Conservation (phyloP, 768 basidiomycete species). For the Pleurotus tuoliensis region DNA sequence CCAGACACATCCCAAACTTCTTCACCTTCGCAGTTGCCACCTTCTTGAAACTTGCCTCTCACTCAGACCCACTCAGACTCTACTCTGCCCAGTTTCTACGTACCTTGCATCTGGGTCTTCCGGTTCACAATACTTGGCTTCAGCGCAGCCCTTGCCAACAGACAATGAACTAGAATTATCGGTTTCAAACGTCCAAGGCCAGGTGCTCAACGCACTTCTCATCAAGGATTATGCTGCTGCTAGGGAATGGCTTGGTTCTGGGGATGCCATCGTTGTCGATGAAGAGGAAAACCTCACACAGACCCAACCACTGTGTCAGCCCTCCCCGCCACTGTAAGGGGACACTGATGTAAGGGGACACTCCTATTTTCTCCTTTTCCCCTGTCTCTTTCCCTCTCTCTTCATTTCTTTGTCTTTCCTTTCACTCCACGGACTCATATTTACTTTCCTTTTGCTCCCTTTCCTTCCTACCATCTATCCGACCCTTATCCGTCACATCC, state of each 20-base stretch:
- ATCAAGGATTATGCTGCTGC: slow-evolving; percentile 28
- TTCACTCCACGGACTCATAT: too few relatives aligned
- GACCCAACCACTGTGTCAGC: neutral
- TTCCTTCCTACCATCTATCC: too few relatives aligned
- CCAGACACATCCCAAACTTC: slow-evolving; percentile 9
- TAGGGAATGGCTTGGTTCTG: slow-evolving; percentile 41
- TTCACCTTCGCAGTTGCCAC: slow-evolving; percentile 6
- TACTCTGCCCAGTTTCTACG: neutral
- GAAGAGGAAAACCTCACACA: slow-evolving; percentile 14
- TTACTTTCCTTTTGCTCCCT: too few relatives aligned
- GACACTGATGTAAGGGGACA: too few relatives aligned
- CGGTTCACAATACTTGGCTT: neutral
- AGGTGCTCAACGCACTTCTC: slow-evolving; percentile 51
- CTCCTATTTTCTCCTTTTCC: too few relatives aligned
- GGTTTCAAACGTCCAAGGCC: slow-evolving; percentile 29
- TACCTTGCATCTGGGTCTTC: neutral
- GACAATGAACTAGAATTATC: slow-evolving; percentile 26
- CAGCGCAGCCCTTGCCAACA: slow-evolving; percentile 8
- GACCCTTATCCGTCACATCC: too few relatives aligned
- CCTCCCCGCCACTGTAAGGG: neutral
- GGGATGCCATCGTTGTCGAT: slow-evolving; percentile 47
- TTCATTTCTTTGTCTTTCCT: too few relatives aligned
- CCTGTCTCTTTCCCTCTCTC: too few relatives aligned
- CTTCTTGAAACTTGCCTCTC: neutral
- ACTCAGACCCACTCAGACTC: neutral